Percentiles rank a stretch among this genome's conserved stretches.
Conservation (phyloP, 2,329 filamentous ascomycete genomes). For the Harringtonia aguacate region DNA sequence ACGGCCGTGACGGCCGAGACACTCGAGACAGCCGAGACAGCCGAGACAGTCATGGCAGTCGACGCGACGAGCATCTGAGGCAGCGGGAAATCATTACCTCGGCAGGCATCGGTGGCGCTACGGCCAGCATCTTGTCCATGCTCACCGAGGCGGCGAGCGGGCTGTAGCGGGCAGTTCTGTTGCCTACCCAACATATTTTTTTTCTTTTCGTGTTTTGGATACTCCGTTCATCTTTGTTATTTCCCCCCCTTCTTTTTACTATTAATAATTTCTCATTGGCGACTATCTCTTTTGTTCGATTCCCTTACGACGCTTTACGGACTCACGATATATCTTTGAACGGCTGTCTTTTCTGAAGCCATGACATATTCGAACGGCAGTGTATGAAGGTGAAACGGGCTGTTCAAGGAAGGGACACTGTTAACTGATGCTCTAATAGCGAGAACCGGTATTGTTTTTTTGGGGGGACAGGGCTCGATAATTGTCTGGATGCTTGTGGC, state of each 20-base stretch:
- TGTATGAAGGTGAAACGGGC: too few species aligned
- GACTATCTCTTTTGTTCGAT: neutral
- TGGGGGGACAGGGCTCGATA: too few species aligned
- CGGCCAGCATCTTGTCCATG: slow-evolving; percentile 46
- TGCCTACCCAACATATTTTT: neutral
- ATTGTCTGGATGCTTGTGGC: too few species aligned
- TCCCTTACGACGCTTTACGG: neutral
- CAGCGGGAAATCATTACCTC: slow-evolving; percentile 42
- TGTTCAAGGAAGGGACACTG: too few species aligned
- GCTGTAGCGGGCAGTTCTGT: slow-evolving; percentile 10
- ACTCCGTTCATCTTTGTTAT: too few species aligned
- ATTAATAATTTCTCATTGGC: neutral
- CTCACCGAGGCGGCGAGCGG: slow-evolving; percentile 42
- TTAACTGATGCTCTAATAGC: too few species aligned
- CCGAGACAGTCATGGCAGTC: slow-evolving; percentile 24
- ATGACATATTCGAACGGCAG: too few species aligned
- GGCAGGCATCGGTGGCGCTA: slow-evolving; percentile 50
- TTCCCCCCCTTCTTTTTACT: neutral
- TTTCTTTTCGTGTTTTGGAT: neutral
- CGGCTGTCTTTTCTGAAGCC: too few species aligned
- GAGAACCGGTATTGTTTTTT: too few species aligned
- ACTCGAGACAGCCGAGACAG: slow-evolving; percentile 10
- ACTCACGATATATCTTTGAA: too few species aligned
- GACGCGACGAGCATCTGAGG: slow-evolving; percentile 27
- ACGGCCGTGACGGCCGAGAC: slow-evolving; percentile 27